These are phyloP conservation scores for Arthroderma uncinatum DNA, from an alignment of 2,329 filamentous ascomycete genomes.

Conservation along the genomic window DNA sequence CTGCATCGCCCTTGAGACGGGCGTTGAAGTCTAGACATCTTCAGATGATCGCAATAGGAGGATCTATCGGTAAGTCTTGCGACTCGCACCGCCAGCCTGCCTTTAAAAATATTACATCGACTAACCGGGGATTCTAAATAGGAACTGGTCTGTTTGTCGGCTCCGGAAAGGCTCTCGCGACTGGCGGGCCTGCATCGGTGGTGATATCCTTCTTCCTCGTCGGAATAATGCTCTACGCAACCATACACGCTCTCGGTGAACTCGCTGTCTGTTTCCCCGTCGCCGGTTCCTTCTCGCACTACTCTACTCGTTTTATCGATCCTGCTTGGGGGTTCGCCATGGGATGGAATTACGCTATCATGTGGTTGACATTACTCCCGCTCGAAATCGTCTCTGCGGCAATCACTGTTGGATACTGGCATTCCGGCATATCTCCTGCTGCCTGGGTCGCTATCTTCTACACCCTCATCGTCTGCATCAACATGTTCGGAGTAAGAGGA, in stretches of 20 bases:
- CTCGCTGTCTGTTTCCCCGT: constrained; percentile 84
- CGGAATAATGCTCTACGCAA: constrained; percentile 81
- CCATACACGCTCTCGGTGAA: constrained; percentile 82
- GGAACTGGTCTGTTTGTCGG: constrained; percentile 80
- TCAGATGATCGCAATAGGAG: constrained; percentile 18
- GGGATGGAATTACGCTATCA: constrained; percentile 87
- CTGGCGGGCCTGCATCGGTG: constrained; percentile 66
- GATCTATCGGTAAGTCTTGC: constrained; percentile 13
- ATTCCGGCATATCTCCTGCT: constrained; percentile 50
- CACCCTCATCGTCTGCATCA: constrained; percentile 63
- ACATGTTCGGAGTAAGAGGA: constrained; percentile 75
- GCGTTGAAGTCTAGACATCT: constrained; percentile 22
- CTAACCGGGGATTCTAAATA: not conserved
- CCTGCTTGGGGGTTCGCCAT: constrained; percentile 92
- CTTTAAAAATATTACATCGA: not conserved
- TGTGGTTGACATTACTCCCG: constrained; percentile 76
- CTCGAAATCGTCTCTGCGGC: constrained; percentile 80
- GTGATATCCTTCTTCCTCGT: constrained; percentile 69
- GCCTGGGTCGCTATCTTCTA: constrained; percentile 80
- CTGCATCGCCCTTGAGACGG: constrained; percentile 19
- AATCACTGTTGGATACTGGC: constrained; percentile 76
- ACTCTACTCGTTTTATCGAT: constrained; percentile 83
- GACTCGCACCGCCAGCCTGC: too few relatives aligned
- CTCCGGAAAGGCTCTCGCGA: constrained; percentile 58
- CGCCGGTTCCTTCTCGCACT: constrained; percentile 82